phyloP scores from a whole-genome alignment of 495 filamentous ascomycete species.

The Penicillium maclennaniae region DNA sequence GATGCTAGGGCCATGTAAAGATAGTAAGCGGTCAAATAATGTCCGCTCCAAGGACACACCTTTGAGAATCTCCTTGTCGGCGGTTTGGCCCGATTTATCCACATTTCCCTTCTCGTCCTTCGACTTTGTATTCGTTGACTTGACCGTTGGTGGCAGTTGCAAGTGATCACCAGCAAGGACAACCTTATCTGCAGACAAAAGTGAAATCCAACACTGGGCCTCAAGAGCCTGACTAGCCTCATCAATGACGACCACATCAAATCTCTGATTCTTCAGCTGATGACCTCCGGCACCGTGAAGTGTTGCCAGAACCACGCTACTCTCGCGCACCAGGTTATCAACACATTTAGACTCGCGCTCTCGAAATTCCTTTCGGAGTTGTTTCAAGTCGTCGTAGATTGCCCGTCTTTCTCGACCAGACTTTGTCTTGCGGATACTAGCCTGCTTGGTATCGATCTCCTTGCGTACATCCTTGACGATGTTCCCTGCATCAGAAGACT shows the following conservation, averaged over 20 bases:
- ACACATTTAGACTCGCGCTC: slow-evolving; percentile 81
- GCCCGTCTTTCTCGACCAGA: slow-evolving; percentile 73
- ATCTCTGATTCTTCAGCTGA: slow-evolving; percentile 73
- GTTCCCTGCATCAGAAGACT: slow-evolving; percentile 79
- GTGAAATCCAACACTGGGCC: slow-evolving; percentile 95
- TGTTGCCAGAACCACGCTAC: slow-evolving; percentile 86
- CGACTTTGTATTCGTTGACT: slow-evolving; percentile 47
- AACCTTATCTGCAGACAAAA: slow-evolving; percentile 75
- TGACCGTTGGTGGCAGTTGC: slow-evolving; percentile 92
- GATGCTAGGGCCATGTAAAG: slow-evolving; percentile 74
- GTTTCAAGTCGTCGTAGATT: slow-evolving; percentile 81
- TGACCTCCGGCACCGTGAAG: slow-evolving; percentile 88
- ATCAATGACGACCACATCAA: slow-evolving; percentile 93
- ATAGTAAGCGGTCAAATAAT: slow-evolving; percentile 83
- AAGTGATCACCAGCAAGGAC: slow-evolving; percentile 93
- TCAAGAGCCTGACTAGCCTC: slow-evolving; percentile 95
- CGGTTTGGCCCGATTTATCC: slow-evolving; percentile 18
- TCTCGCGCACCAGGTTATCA: slow-evolving; percentile 64
- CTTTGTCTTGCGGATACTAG: slow-evolving; percentile 79
- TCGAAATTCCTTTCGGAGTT: slow-evolving; percentile 82
- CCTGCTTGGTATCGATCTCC: slow-evolving; percentile 91
- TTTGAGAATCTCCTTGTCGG: slow-evolving; percentile 28
- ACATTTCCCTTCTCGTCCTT: slow-evolving; percentile 17
- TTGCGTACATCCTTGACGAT: slow-evolving; percentile 89
- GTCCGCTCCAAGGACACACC: slow-evolving; percentile 71